Evolutionary conservation across 2,329 filamentous ascomycete genomes (phyloP), one percentile per base, ranked within the genome.

Genomic region (Ophiostoma fasciatum): DNA sequence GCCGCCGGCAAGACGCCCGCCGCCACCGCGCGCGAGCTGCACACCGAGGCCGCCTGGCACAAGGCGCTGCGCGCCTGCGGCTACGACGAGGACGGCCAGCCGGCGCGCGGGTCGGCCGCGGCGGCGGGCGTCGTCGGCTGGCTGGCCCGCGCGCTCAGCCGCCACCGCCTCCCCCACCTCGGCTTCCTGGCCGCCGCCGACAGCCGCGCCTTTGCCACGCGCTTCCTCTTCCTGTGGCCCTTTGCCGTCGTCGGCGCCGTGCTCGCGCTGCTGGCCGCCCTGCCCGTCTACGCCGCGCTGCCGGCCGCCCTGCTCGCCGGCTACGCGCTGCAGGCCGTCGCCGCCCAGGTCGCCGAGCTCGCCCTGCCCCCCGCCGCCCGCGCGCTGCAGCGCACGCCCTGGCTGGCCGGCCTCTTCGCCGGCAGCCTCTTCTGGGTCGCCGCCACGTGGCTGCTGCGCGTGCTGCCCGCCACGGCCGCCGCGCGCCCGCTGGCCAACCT

Each of bases 401-500:
- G 87, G 68, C 66, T 98, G 46, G 78, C 90, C 1, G 90, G 90
- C 38, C 87, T 98, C 42, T 98, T 98, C 59, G 79, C 85, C 0
- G 87, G 67, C 2, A 82, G 87, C 0, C 58, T 94, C 14, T 92
- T 93, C 51, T 78, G 83, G 63, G 74, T 84, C 4, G 82, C 77
- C 20, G 50, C 82, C 26, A 74, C 79, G 45, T 98, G 83, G 73
- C 46, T 88, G 27, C 71, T 78, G 17, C 70, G 71, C 11, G 66
- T 96, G 28, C 59, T 94, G 33, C 82, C 62, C 0, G 46, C 41
- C 11, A 60, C 56, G 2, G 27, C 27, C 10, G 33, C 64, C 17
- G 61, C 68, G 1, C 74, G 80, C 49, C 74, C 76, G n/a, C 58
- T 93, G 23, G 62, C 81, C 37, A 96, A 94, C 56, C 47, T 92